Percentiles rank a stretch among this genome's conserved stretches.
Evolutionary conservation across 129 eudicot genomes (phyloP).

Genomic region (Lonicera japonica): DNA sequence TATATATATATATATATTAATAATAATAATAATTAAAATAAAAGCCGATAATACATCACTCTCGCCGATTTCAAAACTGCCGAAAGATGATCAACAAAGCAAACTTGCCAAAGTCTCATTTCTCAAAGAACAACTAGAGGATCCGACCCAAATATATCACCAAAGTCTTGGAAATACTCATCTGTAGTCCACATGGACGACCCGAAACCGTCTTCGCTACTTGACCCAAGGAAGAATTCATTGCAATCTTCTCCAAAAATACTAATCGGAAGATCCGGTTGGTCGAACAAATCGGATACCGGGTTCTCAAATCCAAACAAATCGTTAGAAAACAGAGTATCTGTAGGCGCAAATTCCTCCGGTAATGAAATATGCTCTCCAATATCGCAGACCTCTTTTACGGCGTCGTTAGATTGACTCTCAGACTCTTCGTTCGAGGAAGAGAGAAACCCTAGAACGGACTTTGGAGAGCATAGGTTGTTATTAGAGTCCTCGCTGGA

Average conservation of each 20-base stretch:
- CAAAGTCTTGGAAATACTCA: slow-evolving; percentile 58
- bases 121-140: slow-evolving; percentile 59
- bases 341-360: slow-evolving; percentile 28
- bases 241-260: slow-evolving; percentile 22
- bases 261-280: slow-evolving; percentile 18
- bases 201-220: slow-evolving; percentile 36
- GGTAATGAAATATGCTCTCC: slow-evolving; percentile 22
- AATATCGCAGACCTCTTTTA: slow-evolving; percentile 7
- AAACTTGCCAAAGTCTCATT: slow-evolving; percentile 11
- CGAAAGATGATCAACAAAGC: slow-evolving; percentile 3
- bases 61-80: slow-evolving; percentile 34
- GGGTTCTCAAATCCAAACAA: slow-evolving; percentile 37
- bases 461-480: slow-evolving; percentile 43
- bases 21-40: slow-evolving; percentile 1
- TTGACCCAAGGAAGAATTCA: slow-evolving; percentile 16
- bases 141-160: slow-evolving; percentile 90
- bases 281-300: slow-evolving; percentile 50
- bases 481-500: slow-evolving; percentile 49
- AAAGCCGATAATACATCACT: slow-evolving; percentile 12
- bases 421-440: slow-evolving; percentile 30
- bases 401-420: slow-evolving; percentile 16
- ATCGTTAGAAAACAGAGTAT: slow-evolving; percentile 27
- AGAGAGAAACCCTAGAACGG: slow-evolving; percentile 48
- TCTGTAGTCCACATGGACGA: slow-evolving; percentile 35
- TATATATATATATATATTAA: too few species aligned